A percentile compares a stretch with the other conserved stretches of the same genome.
phyloP scores from a whole-genome alignment of 495 filamentous ascomycete genomes.

The Aspergillus diversus region DNA sequence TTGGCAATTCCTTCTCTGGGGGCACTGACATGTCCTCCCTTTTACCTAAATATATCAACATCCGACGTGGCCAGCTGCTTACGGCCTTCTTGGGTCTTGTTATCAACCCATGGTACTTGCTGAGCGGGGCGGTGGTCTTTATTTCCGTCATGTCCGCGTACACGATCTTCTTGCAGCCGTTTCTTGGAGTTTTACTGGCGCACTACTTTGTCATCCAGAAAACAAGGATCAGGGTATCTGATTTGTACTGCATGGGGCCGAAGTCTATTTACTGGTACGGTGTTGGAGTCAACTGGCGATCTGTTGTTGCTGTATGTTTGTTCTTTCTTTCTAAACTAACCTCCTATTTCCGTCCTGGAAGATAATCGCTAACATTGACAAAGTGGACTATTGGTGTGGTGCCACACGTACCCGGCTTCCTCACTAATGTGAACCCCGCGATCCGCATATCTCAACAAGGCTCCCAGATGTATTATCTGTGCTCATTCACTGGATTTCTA shows the following conservation, averaged over 20 bases:
- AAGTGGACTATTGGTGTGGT: conserved; percentile 6
- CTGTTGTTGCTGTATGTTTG: conserved; percentile 2
- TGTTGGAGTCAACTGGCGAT: conserved; percentile 4
- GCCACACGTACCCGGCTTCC: conserved; percentile 3
- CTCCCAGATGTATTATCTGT: neutral
- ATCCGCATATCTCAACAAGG: neutral
- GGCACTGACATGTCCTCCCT: conserved; percentile 8
- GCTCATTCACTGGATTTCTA: neutral
- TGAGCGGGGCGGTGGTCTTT: conserved; percentile 5
- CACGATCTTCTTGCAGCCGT: conserved; percentile 5
- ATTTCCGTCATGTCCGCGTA: conserved; percentile 9
- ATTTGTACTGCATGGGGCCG: conserved; percentile 1
- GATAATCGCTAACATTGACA: neutral
- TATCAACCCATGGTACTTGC: conserved; percentile 8
- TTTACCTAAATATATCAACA: conserved; percentile 8
- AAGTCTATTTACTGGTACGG: conserved; percentile 4
- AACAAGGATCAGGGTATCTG: conserved; percentile 1
- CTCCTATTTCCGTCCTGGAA: too few relatives aligned
- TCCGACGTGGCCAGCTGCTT: conserved; percentile 1
- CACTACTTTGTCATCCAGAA: conserved; percentile 4
- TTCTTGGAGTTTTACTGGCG: conserved; percentile 4
- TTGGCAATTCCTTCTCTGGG: conserved; percentile 7
- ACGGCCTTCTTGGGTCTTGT: neutral
- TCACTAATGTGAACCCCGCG: neutral
- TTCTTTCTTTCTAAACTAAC: too few relatives aligned